Conservation (phyloP, 768 basidiomycete genomes). For the Neoboletus subvelutipes region DNA sequence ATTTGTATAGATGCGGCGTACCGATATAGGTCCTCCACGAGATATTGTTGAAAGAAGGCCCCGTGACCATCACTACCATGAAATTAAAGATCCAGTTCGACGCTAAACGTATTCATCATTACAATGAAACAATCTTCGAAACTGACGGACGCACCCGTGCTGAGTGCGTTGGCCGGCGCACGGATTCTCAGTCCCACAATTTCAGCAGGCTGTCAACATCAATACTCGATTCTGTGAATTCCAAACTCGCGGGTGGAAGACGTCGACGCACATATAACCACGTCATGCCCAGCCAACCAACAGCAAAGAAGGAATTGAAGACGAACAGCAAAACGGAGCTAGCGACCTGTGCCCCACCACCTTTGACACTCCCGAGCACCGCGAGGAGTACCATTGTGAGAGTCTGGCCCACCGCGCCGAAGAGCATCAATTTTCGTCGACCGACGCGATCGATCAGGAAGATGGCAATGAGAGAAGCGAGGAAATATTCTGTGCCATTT, state of each 20-base stretch:
- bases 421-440: slow-evolving; percentile 69
- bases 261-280: slow-evolving; percentile 57
- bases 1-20: slow-evolving; percentile 16
- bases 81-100: slow-evolving; percentile 61
- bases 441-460: slow-evolving; percentile 71
- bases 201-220: slow-evolving; percentile 52
- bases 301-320: slow-evolving; percentile 71
- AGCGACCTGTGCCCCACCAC: slow-evolving; percentile 46
- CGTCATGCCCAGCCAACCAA: slow-evolving; percentile 71
- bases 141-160: slow-evolving; percentile 38
- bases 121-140: background rate
- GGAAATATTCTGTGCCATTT: slow-evolving; percentile 70
- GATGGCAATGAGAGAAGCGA: slow-evolving; percentile 71
- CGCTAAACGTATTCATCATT: slow-evolving; percentile 14
- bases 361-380: slow-evolving; percentile 52
- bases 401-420: slow-evolving; percentile 61
- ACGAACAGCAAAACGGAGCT: slow-evolving; percentile 60
- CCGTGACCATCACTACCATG: slow-evolving; percentile 58
- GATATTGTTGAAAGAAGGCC: slow-evolving; percentile 57
- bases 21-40: slow-evolving; percentile 61
- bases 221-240: background rate
- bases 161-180: slow-evolving; percentile 63
- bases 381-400: slow-evolving; percentile 61
- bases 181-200: slow-evolving; percentile 61
- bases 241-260: background rate